Conservation (phyloP, 208 protist species). For the Entamoeba dispar region DNA sequence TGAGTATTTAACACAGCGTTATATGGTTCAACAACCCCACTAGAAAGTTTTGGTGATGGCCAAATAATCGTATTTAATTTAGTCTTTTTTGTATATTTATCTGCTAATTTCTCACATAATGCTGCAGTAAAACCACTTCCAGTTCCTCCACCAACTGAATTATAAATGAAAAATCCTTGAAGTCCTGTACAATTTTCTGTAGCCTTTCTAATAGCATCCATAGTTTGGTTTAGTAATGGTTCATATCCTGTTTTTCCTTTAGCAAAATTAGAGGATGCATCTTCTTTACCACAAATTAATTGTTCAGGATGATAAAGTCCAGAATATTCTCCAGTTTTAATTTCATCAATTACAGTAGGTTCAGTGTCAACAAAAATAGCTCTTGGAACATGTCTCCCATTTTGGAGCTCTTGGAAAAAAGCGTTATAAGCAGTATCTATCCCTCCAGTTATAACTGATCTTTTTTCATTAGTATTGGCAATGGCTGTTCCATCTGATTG, state of each 20-base stretch:
- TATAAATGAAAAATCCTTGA: slow-evolving; percentile 90
- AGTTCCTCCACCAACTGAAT: slow-evolving; percentile 89
- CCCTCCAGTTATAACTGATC: slow-evolving; percentile 16
- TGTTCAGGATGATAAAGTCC: slow-evolving; percentile 45
- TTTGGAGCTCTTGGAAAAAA: slow-evolving; percentile 63
- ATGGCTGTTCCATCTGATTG: slow-evolving; percentile 52
- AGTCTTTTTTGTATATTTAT: slow-evolving; percentile 79
- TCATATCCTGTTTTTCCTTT: slow-evolving; percentile 84
- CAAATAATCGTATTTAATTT: slow-evolving; percentile 42
- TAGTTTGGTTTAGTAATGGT: slow-evolving; percentile 68
- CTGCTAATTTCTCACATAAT: slow-evolving; percentile 75
- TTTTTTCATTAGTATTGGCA: slow-evolving; percentile 49
- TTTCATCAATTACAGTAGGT: slow-evolving; percentile 48
- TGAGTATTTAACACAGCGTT: slow-evolving; percentile 42
- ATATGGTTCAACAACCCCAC: slow-evolving; percentile 45
- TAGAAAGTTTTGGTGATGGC: slow-evolving; percentile 42
- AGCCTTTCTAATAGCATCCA: slow-evolving; percentile 79
- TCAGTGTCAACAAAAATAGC: slow-evolving; percentile 35
- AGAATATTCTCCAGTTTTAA: slow-evolving; percentile 31
- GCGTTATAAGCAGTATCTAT: slow-evolving; percentile 70
- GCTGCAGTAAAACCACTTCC: slow-evolving; percentile 82
- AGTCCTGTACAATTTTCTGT: slow-evolving; percentile 83
- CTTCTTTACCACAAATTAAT: slow-evolving; percentile 48
- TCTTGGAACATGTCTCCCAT: slow-evolving; percentile 40
- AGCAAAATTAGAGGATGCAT: slow-evolving; percentile 49